Evolutionary conservation across 225 moss, liverwort and hornwort genomes (phyloP).

Genomic region (Physcomitrium patens): DNA sequence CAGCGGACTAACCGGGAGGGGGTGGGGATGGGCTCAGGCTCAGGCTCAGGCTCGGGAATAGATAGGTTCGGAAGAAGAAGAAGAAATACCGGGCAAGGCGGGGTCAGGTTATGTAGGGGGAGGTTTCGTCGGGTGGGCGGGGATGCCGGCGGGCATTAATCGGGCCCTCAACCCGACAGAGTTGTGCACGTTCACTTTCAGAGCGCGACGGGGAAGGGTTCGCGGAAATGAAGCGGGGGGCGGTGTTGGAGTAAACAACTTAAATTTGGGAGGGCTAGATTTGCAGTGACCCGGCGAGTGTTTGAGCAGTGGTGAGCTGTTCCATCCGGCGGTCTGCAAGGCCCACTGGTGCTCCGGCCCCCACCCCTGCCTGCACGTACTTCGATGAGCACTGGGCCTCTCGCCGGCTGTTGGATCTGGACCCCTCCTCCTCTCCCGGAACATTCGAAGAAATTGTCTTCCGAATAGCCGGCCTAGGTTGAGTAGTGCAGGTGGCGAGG

Average conservation of each 20-base stretch:
- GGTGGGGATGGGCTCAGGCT: background rate
- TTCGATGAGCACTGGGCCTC: slow-evolving; percentile 16
- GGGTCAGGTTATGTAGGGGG: background rate
- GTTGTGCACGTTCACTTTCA: background rate
- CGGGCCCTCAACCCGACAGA: slow-evolving; percentile 5
- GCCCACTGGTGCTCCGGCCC: background rate
- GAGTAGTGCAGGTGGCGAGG: background rate
- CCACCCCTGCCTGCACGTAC: background rate
- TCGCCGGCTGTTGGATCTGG: slow-evolving; percentile 1
- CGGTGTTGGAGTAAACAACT: background rate
- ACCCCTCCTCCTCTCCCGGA: too few relatives aligned
- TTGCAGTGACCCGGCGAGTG: too few relatives aligned
- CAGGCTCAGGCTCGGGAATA: background rate
- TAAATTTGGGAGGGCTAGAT: slow-evolving; percentile 4
- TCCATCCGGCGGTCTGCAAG: slow-evolving; percentile 23
- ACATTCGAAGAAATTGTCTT: background rate
- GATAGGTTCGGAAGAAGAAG: too few relatives aligned
- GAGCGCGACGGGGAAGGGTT: background rate
- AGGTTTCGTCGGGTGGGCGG: background rate
- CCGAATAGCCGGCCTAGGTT: background rate
- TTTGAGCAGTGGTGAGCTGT: slow-evolving; percentile 22
- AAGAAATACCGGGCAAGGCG: background rate
- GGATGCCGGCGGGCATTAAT: slow-evolving; percentile 15
- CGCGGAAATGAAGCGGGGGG: background rate
- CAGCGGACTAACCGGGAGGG: slow-evolving; percentile 4